Evolutionary conservation across 2,329 filamentous ascomycete genomes (phyloP), one percentile per base, ranked within the genome.

Genomic region (Cercospora zeae-maydis): DNA sequence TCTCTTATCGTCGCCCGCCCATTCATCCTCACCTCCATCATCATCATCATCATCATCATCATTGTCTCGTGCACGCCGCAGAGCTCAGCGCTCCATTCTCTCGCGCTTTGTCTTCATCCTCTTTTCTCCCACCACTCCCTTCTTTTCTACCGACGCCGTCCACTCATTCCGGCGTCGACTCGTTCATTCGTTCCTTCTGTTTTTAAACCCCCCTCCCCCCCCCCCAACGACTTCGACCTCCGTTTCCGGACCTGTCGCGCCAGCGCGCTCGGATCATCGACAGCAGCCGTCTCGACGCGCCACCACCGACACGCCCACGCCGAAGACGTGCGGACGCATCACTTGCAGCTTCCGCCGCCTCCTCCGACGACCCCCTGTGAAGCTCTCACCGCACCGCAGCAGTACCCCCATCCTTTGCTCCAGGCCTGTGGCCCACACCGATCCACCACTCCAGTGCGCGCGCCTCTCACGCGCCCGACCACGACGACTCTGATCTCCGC

Each of bases 151-250:
- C 33, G 33, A n/a, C 31, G 62, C 47, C 58, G 45, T 58, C 70
- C 70, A 69, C 71, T 73, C 70, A 67, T 73, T 71, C 66, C 72
- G 37, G 37, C 37, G 39, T 8, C n/a, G 36, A 27, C 24, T 6
- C 6, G 24, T 27, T 67, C 63, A 59, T 66, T 71, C 66, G 53
- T 70, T 72, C 65, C 58, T 69, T 71, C 47, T 63, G 13, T 37
- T 34, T 27, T 57, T n/a, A n/a, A n/a, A n/a, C 34, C 61, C 65
- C 64, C 31, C 27, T 52, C 47, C 52, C 34, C 21, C n/a, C n/a
- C n/a, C n/a, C n/a, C n/a, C n/a, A n/a, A n/a, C n/a, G 19, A 61
- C 47, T 63, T 57, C 27, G 7, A 16, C 49, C 27, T 4, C 27
- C 7, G 67, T 70, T 68, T 69, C 68, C 64, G 66, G 60, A 60